These are phyloP conservation scores for Bromus sterilis DNA, from an alignment of 176 grass and related monocot species.

Conservation along the genomic window DNA sequence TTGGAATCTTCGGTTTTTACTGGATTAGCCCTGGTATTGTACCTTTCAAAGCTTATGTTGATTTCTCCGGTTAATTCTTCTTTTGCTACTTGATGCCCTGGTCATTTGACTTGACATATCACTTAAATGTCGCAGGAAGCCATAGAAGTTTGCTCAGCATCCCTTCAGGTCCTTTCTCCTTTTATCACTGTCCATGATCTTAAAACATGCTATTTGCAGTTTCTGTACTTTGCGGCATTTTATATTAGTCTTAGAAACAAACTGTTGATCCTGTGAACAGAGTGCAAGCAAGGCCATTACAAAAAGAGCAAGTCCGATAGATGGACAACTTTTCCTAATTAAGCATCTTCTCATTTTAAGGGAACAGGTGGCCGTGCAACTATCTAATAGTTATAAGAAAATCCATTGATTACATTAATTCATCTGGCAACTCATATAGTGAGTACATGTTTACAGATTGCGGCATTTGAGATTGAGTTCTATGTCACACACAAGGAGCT, in stretches of 20 bases:
- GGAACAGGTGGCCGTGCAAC: slow-evolving; percentile 61
- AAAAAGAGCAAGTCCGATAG: slow-evolving; percentile 79
- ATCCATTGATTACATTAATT: slow-evolving; percentile 9
- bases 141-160: slow-evolving; percentile 89
- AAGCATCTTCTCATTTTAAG: slow-evolving; percentile 96
- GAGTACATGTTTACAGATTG: slow-evolving; percentile 51
- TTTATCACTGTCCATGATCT: slow-evolving; percentile 9
- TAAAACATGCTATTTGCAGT: slow-evolving; percentile 8
- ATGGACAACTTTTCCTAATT: slow-evolving; percentile 96
- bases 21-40: slow-evolving; percentile 86
- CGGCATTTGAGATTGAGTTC: slow-evolving; percentile 91
- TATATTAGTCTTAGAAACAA: slow-evolving; percentile 24
- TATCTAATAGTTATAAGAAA: background rate
- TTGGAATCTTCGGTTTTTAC: slow-evolving; percentile 95
- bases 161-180: slow-evolving; percentile 63
- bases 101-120: slow-evolving; percentile 22
- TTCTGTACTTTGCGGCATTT: background rate
- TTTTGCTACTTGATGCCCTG: background rate
- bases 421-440: slow-evolving; percentile 16
- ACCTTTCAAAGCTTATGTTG: slow-evolving; percentile 8
- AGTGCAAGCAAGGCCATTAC: slow-evolving; percentile 76
- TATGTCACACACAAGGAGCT: slow-evolving; percentile 94
- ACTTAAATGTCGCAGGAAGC: slow-evolving; percentile 69
- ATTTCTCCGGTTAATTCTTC: slow-evolving; percentile 21
- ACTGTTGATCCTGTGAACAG: slow-evolving; percentile 41